Evolutionary conservation across 352 stramenopile species (phyloP), one percentile per base, ranked within the genome.

Genomic region (Pythium vanterpoolii): DNA sequence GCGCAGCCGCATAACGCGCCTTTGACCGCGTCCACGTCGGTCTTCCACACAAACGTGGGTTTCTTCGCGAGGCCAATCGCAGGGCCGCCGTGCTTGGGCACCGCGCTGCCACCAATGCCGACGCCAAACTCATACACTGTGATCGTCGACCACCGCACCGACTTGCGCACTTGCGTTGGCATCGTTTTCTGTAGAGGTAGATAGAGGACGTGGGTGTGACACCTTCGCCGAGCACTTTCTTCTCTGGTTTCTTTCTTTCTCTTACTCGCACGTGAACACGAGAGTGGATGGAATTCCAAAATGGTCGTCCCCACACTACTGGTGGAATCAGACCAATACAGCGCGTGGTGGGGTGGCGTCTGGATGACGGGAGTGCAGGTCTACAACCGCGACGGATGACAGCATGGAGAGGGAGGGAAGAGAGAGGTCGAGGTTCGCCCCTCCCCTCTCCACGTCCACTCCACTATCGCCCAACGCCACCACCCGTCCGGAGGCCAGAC

Each of bases 101-200:
- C 63, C n/a, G 70, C 48, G 57, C 67, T 75, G 28, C 70, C 73
- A 40, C 73, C 73, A 28, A 79, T 51, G 5, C 64, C 70, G n/a
- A 81, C 61, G 31, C 70, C 73, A 47, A 81, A 81, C 52, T 81
- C 73, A 60, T 81, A 60, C 7, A 81, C 60, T 18, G 73, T 81
- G 56, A 78, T 72, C 40, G 70, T 81, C 2, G 63, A 72, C 69
- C 69, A 81, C 13, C 69, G 53, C 64, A 81, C 66, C 34, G 56
- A 60, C 57, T 64, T 64, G 57, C 57, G 57, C 48, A 40, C 47
- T 52, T 57, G 47, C 28, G 57, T 64, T 19, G 57, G 57, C 43
- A 61, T 61, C 27, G n/a, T 53, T 36, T 4, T 42, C 44, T 33
- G 9, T 47, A 10, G 30, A 14, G 11, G 24, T 16, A 11, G 31